Evolutionary conservation across 2,329 filamentous ascomycete genomes (phyloP), one percentile per base, ranked within the genome.

Genomic region (Chrysosporium keratinophilum): DNA sequence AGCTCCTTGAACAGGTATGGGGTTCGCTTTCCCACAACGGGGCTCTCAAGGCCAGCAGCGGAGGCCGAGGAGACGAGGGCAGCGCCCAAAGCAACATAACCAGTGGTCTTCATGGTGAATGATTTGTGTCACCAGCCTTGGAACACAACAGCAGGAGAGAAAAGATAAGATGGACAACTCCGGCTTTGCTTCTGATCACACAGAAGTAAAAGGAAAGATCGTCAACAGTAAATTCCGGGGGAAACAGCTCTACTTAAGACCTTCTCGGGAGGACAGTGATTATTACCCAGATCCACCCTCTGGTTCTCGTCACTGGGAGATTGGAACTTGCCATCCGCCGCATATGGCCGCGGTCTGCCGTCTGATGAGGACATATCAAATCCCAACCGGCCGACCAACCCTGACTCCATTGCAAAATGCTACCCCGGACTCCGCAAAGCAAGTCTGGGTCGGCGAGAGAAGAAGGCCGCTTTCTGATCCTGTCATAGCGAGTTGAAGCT

Each of bases 81-180:
- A 58, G 56, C 56, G 42, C 50, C 56, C 43, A 58, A 45, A 33
- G 54, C 47, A 45, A 58, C 19, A 17, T 56, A 54, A 43, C 50
- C 34, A 0, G 48, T 41, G 19, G 37, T 47, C 51, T 56, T 58
- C 56, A 58, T 58, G 20, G 17, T 54, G 46, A 40, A 39, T 7
- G 33, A 15, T 12, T n/a, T 34, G 37, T 42, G 15, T 47, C 31
- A 48, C 45, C 28, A 37, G 34, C 28, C 46, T 31, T 37, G 33
- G 45, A 47, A 23, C 45, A 37, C n/a, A 37, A 39, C 33, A 14
- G 10, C 11, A 17, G 23, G 19, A 49, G 46, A 17, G n/a, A 50
- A 7, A 52, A 28, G 14, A 11, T 15, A 35, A 33, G 40, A 33
- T 37, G 11, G 42, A 46, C 37, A 42, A 35, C 31, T 17, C 41